Evolutionary conservation across 2,329 filamentous ascomycete genomes (phyloP), one percentile per base, ranked within the genome.

Genomic region (Chaetomium globosum): DNA sequence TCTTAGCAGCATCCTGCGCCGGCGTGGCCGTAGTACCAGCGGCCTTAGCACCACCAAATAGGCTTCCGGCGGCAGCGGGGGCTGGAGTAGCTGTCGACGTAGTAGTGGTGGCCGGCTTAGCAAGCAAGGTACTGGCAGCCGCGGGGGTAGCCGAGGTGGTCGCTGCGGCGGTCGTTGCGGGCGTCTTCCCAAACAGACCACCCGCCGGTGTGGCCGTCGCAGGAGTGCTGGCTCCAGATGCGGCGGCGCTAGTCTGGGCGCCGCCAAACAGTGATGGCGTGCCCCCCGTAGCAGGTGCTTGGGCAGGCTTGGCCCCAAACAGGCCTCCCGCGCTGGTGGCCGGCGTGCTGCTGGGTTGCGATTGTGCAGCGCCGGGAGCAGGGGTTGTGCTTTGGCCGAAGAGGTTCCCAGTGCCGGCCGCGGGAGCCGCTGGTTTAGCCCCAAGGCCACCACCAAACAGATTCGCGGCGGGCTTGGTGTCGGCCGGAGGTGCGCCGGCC

Each of bases 401-500:
- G 9, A 70, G 49, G 39, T 64, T 39, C 46, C 63, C 21, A 6
- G 70, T 19, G 9, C 59, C 48, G 13, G 68, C 21, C 26, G 70
- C 36, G 13, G 74, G 36, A 16, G 74, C 67, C 33, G 75, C 67
- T 23, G 77, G 72, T 55, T 77, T 76, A 4, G 72, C 12, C 16
- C 46, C 58, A 3, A 61, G 13, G 33, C 53, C 39, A 36, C 49
- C 58, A 19, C 64, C 60, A 53, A 71, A 71, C 31, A 69, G 21
- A 57, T 39, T n/a, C n/a, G 62, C 69, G 13, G 73, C 70, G 43
- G 74, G 65, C 65, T 78, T 76, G 31, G 54, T 46, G 36, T 76
- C 78, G 5, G 77, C 71, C 0, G 83, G 82, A 63, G 84, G 84
- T n/a, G 81, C 80, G 43, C 84, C 84, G 26, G 83, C 83, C 19